Conservation (phyloP, 345 rosid species). For the Raphanus sativus region DNA sequence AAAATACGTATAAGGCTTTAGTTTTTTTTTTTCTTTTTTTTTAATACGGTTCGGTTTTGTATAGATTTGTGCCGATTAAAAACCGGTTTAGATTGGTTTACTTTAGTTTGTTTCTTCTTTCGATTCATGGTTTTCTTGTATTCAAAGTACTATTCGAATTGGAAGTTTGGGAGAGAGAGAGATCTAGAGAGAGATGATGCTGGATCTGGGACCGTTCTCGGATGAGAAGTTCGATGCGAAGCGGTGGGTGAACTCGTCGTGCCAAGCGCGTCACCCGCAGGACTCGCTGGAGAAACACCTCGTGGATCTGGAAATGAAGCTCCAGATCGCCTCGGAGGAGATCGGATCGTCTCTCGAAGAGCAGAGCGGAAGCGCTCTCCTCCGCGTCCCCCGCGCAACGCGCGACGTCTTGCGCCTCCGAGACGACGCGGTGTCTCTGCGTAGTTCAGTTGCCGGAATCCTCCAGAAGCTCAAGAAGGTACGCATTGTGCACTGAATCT, state of each 20-base stretch:
- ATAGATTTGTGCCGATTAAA: background rate
- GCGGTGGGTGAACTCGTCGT: constrained; percentile 89
- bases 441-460: constrained; percentile 72
- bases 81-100: constrained; percentile 22
- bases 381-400: constrained; percentile 93
- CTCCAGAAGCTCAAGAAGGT: constrained; percentile 94
- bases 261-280: constrained; percentile 78
- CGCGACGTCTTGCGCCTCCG: constrained; percentile 93
- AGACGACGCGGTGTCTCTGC: constrained; percentile 87
- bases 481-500: constrained; percentile 7
- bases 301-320: constrained; percentile 99
- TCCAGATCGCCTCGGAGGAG: constrained; percentile 96
- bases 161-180: background rate
- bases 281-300: constrained; percentile 85
- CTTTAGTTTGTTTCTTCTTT: constrained; percentile 20
- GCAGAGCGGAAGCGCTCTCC: constrained; percentile 80
- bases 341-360: constrained; percentile 95
- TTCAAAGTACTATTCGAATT: background rate
- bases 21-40: background rate
- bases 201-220: constrained; percentile 95
- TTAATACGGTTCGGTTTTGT: constrained; percentile 14
- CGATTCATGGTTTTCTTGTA: constrained; percentile 9
- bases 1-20: background rate
- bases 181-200: constrained; percentile 42
- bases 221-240: constrained; percentile 94